A percentile compares a stretch with the other conserved stretches of the same genome.
Conservation (phyloP, 805 yeast genomes). For the Lachancea quebecensis region DNA sequence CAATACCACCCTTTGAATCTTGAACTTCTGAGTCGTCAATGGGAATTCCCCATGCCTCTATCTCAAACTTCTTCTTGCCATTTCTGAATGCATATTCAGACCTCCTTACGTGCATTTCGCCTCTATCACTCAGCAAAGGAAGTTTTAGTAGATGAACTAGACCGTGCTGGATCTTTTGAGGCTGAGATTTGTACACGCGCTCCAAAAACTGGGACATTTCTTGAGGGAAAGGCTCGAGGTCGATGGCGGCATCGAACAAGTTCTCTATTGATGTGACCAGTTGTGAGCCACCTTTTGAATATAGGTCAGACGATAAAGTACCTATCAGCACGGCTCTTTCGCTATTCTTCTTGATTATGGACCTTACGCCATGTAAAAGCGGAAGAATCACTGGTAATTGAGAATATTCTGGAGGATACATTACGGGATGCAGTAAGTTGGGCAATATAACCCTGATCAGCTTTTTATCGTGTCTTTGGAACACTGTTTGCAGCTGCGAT, state of each 20-base stretch:
- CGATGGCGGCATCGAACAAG: slow-evolving; percentile 60
- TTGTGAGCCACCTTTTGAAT: slow-evolving; percentile 38
- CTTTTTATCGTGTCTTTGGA: slow-evolving; percentile 38
- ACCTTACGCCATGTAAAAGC: slow-evolving; percentile 53
- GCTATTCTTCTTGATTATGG: slow-evolving; percentile 42
- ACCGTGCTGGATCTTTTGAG: slow-evolving; percentile 78
- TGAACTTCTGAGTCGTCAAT: slow-evolving; percentile 70
- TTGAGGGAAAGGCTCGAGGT: slow-evolving; percentile 76
- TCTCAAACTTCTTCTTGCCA: slow-evolving; percentile 75
- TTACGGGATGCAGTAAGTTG: slow-evolving; percentile 69
- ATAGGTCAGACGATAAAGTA: slow-evolving; percentile 60
- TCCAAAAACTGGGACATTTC: slow-evolving; percentile 61
- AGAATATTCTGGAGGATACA: slow-evolving; percentile 49
- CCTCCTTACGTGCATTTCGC: slow-evolving; percentile 66
- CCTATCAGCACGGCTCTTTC: slow-evolving; percentile 43
- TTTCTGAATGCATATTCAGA: slow-evolving; percentile 84
- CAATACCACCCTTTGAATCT: slow-evolving; percentile 1
- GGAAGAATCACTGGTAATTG: slow-evolving; percentile 45
- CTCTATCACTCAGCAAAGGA: slow-evolving; percentile 60
- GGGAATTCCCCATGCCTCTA: slow-evolving; percentile 96
- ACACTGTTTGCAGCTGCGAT: slow-evolving; percentile 39
- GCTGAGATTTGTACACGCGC: slow-evolving; percentile 52
- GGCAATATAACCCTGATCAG: slow-evolving; percentile 68
- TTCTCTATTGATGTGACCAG: slow-evolving; percentile 49
- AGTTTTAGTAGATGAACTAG: slow-evolving; percentile 67